phyloP scores from a whole-genome alignment of 768 basidiomycete genomes.

The Suillus tomentosus region DNA sequence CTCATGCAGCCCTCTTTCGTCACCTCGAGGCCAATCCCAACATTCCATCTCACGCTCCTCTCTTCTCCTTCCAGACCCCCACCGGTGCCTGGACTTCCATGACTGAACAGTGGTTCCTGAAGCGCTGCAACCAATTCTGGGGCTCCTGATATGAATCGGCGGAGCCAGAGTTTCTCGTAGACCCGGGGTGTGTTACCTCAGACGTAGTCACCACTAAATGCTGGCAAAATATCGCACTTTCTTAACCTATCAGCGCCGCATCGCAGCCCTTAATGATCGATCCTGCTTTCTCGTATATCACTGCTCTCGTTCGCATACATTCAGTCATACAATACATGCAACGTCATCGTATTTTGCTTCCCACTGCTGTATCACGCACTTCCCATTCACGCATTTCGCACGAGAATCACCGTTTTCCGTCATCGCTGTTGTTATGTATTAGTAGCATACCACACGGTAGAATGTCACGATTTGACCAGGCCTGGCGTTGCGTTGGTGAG shows the following conservation, averaged over 20 bases:
- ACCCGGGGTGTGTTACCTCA: not conserved
- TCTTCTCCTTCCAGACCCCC: slow-evolving; percentile 1
- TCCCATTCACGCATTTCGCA: not conserved
- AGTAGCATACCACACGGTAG: not conserved
- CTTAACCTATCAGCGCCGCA: not conserved
- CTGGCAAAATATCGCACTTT: no score
- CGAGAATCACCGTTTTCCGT: not conserved
- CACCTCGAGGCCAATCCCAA: slow-evolving; percentile 23
- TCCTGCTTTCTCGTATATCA: not conserved
- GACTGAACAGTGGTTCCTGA: slow-evolving; percentile 6
- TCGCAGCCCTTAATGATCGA: not conserved
- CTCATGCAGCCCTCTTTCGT: slow-evolving; percentile 23
- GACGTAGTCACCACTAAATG: not conserved
- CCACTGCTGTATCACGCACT: not conserved
- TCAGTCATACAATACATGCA: not conserved
- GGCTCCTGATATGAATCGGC: not conserved
- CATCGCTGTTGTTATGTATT: not conserved
- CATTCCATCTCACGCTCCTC: slow-evolving; percentile 20
- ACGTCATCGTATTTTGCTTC: not conserved
- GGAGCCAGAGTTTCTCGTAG: not conserved
- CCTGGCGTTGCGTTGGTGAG: not conserved
- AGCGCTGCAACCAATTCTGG: slow-evolving; percentile 7
- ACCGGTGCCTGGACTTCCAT: slow-evolving; percentile 1
- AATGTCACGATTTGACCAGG: not conserved
- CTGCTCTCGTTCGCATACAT: not conserved